Evolutionary conservation across 768 basidiomycete species (phyloP).

Genomic region (Xerocomellus amylosporus): DNA sequence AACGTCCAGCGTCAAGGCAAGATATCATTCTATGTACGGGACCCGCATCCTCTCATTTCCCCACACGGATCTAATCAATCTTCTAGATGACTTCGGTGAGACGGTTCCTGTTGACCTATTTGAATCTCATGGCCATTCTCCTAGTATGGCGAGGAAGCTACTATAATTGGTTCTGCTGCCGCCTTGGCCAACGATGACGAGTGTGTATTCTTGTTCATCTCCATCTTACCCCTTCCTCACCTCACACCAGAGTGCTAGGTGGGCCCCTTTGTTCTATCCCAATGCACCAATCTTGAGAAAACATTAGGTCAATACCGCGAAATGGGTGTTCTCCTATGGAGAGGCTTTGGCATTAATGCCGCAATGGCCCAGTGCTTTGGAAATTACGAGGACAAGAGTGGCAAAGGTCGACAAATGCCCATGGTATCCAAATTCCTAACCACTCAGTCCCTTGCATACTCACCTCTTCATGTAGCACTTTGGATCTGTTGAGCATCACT

Average conservation of each 20-base stretch:
- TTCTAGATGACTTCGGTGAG: constrained; percentile 79
- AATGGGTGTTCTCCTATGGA: constrained; percentile 87
- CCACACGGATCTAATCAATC: constrained; percentile 4
- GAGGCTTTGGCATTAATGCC: constrained; percentile 75
- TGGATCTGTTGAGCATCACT: constrained; percentile 79
- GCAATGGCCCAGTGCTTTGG: constrained; percentile 93
- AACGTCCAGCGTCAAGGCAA: constrained; percentile 94
- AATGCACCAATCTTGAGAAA: background rate
- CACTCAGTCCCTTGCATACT: background rate
- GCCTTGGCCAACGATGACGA: constrained; percentile 82
- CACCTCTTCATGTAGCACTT: constrained; percentile 62
- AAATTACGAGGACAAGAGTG: constrained; percentile 72
- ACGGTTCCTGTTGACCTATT: constrained; percentile 1
- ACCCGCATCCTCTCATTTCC: background rate
- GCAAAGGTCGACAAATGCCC: constrained; percentile 92
- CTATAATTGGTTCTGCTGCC: constrained; percentile 85
- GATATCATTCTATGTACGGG: constrained; percentile 82
- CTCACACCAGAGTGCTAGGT: constrained; percentile 64
- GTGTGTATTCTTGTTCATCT: constrained; percentile 42
- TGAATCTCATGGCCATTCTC: constrained; percentile 1
- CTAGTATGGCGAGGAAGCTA: constrained; percentile 89
- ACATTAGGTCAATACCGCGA: constrained; percentile 83
- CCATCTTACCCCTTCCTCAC: constrained; percentile 7
- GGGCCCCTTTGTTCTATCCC: constrained; percentile 9
- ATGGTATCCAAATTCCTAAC: constrained; percentile 50